Percentiles rank a stretch among this genome's conserved stretches.
These are phyloP conservation scores for Castanea crenata DNA, from an alignment of 306 rosid genomes.

Conservation along the genomic window DNA sequence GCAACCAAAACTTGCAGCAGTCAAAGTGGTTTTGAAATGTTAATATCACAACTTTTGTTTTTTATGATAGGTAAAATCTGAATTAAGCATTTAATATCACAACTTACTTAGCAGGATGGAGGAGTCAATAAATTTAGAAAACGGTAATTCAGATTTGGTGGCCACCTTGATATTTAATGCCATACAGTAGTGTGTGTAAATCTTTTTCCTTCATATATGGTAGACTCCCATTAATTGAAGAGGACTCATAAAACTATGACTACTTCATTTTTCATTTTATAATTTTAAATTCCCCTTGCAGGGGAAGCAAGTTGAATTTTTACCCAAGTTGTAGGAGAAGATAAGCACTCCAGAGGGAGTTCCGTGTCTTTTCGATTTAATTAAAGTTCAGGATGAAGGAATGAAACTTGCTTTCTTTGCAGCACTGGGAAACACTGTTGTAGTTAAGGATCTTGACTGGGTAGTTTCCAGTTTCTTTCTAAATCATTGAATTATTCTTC, in stretches of 20 bases:
- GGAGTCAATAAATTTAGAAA: not conserved
- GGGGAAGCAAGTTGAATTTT: conserved; percentile 79
- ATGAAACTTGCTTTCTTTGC: conserved; percentile 93
- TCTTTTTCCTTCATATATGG: not conserved
- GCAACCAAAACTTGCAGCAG: not conserved
- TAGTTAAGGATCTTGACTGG: conserved; percentile 90
- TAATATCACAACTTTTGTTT: not conserved
- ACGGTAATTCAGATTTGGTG: not conserved
- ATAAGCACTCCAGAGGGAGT: conserved; percentile 80
- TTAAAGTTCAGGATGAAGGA: conserved; percentile 72
- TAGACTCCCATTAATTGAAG: not conserved
- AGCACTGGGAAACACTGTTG: conserved; percentile 69
- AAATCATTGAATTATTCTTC: not conserved
- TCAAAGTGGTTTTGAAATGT: not conserved
- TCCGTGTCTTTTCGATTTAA: conserved; percentile 83
- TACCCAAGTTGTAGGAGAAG: conserved; percentile 56
- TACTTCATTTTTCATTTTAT: conserved; percentile 2
- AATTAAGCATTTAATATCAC: too few relatives aligned
- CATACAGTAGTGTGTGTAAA: not conserved
- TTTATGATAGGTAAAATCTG: too few relatives aligned
- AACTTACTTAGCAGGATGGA: not conserved
- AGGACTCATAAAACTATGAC: not conserved
- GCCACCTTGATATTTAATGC: not conserved
- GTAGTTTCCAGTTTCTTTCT: conserved; percentile 34
- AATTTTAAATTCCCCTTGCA: conserved; percentile 27